Conservation (phyloP, 495 filamentous ascomycete species). For the Penicillium bovifimosum region DNA sequence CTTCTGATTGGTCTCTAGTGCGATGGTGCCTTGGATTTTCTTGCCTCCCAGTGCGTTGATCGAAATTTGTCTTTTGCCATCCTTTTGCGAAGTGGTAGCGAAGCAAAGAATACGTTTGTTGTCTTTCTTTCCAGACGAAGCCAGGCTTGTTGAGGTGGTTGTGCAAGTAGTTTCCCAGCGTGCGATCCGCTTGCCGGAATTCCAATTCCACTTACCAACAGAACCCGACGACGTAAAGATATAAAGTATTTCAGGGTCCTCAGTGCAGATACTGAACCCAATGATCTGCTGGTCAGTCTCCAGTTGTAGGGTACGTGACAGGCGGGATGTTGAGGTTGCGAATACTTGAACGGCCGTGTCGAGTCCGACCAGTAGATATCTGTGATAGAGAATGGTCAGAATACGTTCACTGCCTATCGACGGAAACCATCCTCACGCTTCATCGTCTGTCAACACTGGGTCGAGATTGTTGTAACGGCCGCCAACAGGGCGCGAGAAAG, state of each 20-base stretch:
- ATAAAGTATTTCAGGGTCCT: slow-evolving; percentile 56
- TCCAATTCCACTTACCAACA: slow-evolving; percentile 75
- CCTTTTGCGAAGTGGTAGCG: slow-evolving; percentile 20
- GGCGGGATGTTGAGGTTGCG: slow-evolving; percentile 71
- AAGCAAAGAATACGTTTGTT: slow-evolving; percentile 9
- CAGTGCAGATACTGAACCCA: slow-evolving; percentile 55
- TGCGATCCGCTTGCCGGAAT: slow-evolving; percentile 44
- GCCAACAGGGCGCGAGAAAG: slow-evolving; percentile 28
- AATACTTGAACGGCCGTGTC: slow-evolving; percentile 68
- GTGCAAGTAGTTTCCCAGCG: slow-evolving; percentile 40
- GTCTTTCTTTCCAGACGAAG: slow-evolving; percentile 9
- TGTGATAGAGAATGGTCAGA: slow-evolving; percentile 33
- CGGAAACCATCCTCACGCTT: slow-evolving; percentile 55
- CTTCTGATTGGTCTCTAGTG: slow-evolving; percentile 27
- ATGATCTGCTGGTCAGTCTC: slow-evolving; percentile 33
- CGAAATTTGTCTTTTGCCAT: slow-evolving; percentile 30
- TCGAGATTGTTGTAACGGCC: slow-evolving; percentile 54
- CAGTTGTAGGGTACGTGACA: slow-evolving; percentile 54
- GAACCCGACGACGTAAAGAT: slow-evolving; percentile 60
- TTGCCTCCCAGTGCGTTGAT: slow-evolving; percentile 19
- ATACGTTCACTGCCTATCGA: background rate
- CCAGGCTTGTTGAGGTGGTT: slow-evolving; percentile 22
- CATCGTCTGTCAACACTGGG: slow-evolving; percentile 71
- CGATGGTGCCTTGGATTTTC: slow-evolving; percentile 17
- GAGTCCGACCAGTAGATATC: slow-evolving; percentile 64